Evolutionary conservation across 164 flowering plant genomes (phyloP).

Genomic region (Piper betle): DNA sequence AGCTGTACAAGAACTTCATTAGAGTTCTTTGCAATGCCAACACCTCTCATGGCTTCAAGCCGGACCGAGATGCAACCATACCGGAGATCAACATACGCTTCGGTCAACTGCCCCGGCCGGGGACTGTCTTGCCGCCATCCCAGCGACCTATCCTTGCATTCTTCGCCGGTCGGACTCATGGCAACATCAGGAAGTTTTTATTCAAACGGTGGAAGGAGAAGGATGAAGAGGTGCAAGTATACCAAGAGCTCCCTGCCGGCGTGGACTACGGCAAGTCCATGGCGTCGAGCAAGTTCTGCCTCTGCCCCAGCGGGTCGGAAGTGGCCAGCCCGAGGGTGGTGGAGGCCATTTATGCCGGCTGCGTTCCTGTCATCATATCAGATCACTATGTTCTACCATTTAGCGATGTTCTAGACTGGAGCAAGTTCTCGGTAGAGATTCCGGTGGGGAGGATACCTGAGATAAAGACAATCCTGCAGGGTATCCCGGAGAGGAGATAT

Average conservation of each 20-base stretch:
- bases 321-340: constrained; percentile 48
- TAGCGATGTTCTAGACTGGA: constrained; percentile 55
- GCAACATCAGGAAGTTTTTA: constrained; percentile 11
- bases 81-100: constrained; percentile 46
- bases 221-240: constrained; percentile 15
- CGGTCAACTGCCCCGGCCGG: constrained; percentile 11
- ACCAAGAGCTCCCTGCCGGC: constrained; percentile 16
- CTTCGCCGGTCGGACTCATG: constrained; percentile 25
- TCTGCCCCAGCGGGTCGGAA: constrained; percentile 54
- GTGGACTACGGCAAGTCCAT: constrained; percentile 8
- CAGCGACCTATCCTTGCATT: constrained; percentile 36
- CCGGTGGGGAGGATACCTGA: constrained; percentile 28
- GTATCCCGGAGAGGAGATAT: constrained; percentile 10
- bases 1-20: constrained; percentile 55
- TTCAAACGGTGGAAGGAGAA: constrained; percentile 18
- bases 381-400: constrained; percentile 26
- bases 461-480: constrained; percentile 27
- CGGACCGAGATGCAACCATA: constrained; percentile 51
- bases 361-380: constrained; percentile 20
- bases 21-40: constrained; percentile 81
- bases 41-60: constrained; percentile 70
- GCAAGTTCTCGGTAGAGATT: constrained; percentile 12
- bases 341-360: constrained; percentile 17
- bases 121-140: constrained; percentile 21
- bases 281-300: constrained; percentile 23